Evolutionary conservation across 1,139 yeast species (phyloP).

Genomic region (Taphrina pruni): DNA sequence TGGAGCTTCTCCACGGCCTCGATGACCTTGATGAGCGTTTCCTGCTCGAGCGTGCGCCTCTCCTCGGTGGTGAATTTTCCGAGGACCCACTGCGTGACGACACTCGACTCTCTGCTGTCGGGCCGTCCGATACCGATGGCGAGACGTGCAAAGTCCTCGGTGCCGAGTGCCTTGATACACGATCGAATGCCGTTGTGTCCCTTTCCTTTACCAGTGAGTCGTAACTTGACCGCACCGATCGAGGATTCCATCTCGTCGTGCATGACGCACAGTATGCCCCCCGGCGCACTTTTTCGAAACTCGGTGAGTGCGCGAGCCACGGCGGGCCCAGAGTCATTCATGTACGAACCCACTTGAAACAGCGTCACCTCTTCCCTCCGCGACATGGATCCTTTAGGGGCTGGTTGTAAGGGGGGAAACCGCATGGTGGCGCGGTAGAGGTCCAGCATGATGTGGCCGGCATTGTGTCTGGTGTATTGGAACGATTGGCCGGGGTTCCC

Average conservation of each 20-base stretch:
- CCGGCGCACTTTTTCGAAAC: conserved; percentile 6
- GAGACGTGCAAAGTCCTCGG: conserved; percentile 25
- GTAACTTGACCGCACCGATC: conserved; percentile 26
- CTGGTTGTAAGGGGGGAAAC: not conserved
- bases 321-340: conserved; percentile 35
- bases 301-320: conserved; percentile 3
- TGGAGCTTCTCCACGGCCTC: conserved; percentile 14
- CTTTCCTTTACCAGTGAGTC: conserved; percentile 25
- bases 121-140: conserved; percentile 36
- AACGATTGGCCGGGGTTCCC: conserved; percentile 19
- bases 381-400: conserved; percentile 1
- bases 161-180: conserved; percentile 23
- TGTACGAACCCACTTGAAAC: conserved; percentile 19
- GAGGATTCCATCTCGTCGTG: conserved; percentile 38
- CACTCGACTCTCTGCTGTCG: conserved; percentile 24
- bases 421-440: conserved; percentile 21
- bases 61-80: conserved; percentile 25
- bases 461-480: conserved; percentile 31
- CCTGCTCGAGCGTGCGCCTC: conserved; percentile 14
- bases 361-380: conserved; percentile 9
- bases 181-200: conserved; percentile 38
- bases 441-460: conserved; percentile 28
- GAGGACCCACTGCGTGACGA: conserved; percentile 32
- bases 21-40: conserved; percentile 18
- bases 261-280: conserved; percentile 18